phyloP scores from a whole-genome alignment of 441 rosid species.

The Adansonia gregorii region DNA sequence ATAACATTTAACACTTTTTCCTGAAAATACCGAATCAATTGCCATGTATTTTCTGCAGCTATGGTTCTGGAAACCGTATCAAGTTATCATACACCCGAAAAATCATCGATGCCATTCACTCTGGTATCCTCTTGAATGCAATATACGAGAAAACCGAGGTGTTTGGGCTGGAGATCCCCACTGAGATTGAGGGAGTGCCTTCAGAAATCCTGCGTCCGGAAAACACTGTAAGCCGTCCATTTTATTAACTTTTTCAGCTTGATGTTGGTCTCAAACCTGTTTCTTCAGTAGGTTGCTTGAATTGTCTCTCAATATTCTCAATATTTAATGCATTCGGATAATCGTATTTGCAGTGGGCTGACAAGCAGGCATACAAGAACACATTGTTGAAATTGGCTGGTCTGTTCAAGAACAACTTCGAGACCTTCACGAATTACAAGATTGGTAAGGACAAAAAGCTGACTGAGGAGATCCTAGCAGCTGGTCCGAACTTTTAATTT shows the following conservation, averaged over 20 bases:
- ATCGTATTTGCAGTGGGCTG: constrained; percentile 57
- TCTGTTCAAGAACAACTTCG: constrained; percentile 80
- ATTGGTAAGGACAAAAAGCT: constrained; percentile 73
- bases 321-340: neutral
- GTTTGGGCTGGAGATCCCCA: constrained; percentile 86
- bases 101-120: constrained; percentile 90
- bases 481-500: constrained; percentile 63
- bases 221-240: constrained; percentile 60
- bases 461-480: constrained; percentile 74
- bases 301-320: too few relatives aligned
- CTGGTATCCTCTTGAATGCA: constrained; percentile 71
- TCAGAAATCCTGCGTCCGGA: constrained; percentile 79
- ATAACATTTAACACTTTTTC: neutral
- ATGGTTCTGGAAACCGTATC: constrained; percentile 83
- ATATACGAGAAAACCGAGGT: constrained; percentile 71
- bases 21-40: neutral
- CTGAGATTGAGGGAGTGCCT: constrained; percentile 77
- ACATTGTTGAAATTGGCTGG: constrained; percentile 74
- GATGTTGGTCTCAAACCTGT: neutral
- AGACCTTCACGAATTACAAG: constrained; percentile 64
- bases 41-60: constrained; percentile 50
- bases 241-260: neutral
- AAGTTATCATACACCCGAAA: constrained; percentile 79
- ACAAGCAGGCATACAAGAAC: constrained; percentile 70
- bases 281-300: neutral